Conservation (phyloP, 257 asterid species). For the Coffea canephora region DNA sequence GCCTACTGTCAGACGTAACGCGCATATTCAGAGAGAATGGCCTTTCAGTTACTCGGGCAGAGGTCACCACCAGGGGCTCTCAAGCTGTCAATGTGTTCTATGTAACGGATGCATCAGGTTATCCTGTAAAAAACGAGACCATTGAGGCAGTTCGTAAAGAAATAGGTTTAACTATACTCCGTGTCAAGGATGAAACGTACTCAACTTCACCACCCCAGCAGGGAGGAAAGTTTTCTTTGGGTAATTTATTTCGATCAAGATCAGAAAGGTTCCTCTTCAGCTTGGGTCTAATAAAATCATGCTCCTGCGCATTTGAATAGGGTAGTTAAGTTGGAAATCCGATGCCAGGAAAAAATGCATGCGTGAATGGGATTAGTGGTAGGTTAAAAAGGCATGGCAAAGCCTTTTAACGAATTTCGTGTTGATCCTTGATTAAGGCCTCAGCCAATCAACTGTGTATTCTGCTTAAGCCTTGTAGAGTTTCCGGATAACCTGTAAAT, state of each 20-base stretch:
- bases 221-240: slow-evolving; percentile 34
- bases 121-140: slow-evolving; percentile 32
- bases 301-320: slow-evolving; percentile 18
- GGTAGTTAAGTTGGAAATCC: background rate
- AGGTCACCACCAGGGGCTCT: slow-evolving; percentile 39
- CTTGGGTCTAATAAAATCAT: slow-evolving; percentile 41
- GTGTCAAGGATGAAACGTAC: slow-evolving; percentile 40
- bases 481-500: slow-evolving; percentile 14
- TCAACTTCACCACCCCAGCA: slow-evolving; percentile 27
- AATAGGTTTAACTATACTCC: slow-evolving; percentile 41
- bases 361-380: slow-evolving; percentile 16
- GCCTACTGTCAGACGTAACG: slow-evolving; percentile 52
- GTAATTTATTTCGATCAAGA: slow-evolving; percentile 38
- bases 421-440: slow-evolving; percentile 23
- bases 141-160: slow-evolving; percentile 47
- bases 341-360: slow-evolving; percentile 20
- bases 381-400: slow-evolving; percentile 1
- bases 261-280: slow-evolving; percentile 42
- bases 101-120: slow-evolving; percentile 48
- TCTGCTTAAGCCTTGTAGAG: slow-evolving; percentile 18
- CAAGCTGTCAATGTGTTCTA: slow-evolving; percentile 49
- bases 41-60: slow-evolving; percentile 51
- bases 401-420: slow-evolving; percentile 14
- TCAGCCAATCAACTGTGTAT: background rate
- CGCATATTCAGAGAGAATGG: slow-evolving; percentile 59